Evolutionary conservation across 257 asterid species (phyloP), one percentile per base, ranked within the genome.

Genomic region (Scutellaria galericulata): DNA sequence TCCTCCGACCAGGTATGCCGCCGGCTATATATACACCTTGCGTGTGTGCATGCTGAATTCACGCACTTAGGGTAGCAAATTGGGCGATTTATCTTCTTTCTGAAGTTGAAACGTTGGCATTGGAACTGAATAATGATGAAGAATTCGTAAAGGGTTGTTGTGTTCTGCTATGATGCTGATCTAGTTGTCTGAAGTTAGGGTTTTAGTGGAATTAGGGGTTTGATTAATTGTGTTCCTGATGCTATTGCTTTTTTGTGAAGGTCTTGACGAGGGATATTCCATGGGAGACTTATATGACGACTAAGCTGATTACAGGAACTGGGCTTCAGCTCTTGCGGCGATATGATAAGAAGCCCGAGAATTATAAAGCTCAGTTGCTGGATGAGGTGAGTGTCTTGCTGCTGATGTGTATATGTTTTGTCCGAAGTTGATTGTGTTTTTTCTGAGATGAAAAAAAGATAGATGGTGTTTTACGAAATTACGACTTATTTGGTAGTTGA

Each of bases 231-330:
- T 62, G 40, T 71, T 22, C 42, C 7, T 74, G 70, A 56, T 52
- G 55, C 27, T 67, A n/a, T 75, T 50, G 44, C 64, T 70, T 42
- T 56, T 66, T 44, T 54, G 54, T 72, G 72, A 81, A 92, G 97
- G 90, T 92, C 61, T 82, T 92, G 83, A 76, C 83, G 84, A 86
- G 96, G 84, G 96, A 94, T 80, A 94, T 94, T 66, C 97, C 93
- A 52, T 94, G 99, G 99, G 97, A 94, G 75, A 88, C 95, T 41
- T 91, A 94, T 82, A 83, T 90, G 91, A 84, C 96, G 56, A 88
- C 95, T 42, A 91, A 94, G 87, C 79, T 91, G 87, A 91, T 94
- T 44, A 77, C 89, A 2, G 97, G 95, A 57, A 88, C 97, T 11
- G 93, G 89, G 62, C 91, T 94, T 77, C 96, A 94, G 86, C 88